A percentile compares a stretch with the other conserved stretches of the same genome.
phyloP scores from a whole-genome alignment of 1,139 yeast genomes.

The Insectozyma bohioensis region DNA sequence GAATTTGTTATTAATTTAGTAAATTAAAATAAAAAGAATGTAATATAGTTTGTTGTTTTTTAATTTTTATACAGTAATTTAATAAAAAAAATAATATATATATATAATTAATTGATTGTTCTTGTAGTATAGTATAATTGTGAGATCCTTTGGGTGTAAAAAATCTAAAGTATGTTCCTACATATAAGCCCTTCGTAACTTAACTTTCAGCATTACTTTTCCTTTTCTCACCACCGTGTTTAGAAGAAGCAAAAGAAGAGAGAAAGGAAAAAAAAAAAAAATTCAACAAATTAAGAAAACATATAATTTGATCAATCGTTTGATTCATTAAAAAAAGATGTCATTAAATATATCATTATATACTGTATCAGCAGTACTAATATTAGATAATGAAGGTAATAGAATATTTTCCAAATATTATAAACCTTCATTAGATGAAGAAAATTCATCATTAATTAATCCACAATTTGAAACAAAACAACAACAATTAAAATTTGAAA shows the following conservation, averaged over 20 bases:
- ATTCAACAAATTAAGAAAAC: too few species aligned
- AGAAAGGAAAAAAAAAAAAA: too few species aligned
- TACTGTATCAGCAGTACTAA: slow-evolving; percentile 72
- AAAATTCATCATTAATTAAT: slow-evolving; percentile 17
- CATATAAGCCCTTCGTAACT: too few species aligned
- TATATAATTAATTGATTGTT: too few species aligned
- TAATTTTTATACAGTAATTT: not conserved
- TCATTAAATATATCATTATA: slow-evolving; percentile 69
- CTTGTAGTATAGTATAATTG: not conserved
- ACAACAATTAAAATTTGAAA: slow-evolving; percentile 78
- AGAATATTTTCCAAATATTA: slow-evolving; percentile 86
- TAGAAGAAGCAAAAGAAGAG: too few species aligned
- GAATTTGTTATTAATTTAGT: slow-evolving; percentile 25
- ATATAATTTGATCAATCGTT: too few species aligned
- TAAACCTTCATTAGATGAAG: slow-evolving; percentile 33
- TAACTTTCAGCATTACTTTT: too few species aligned
- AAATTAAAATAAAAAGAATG: slow-evolving; percentile 7
- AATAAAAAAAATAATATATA: too few species aligned
- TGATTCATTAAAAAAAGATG: too few species aligned
- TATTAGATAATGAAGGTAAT: slow-evolving; percentile 80
- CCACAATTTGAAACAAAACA: slow-evolving; percentile 42
- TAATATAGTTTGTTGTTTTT: not conserved
- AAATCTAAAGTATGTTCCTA: too few species aligned
- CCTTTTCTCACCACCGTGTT: too few species aligned
- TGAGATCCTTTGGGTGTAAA: not conserved